Percentiles rank a stretch among this genome's conserved stretches.
These are phyloP conservation scores for Eucalyptus polybractea DNA, from an alignment of 345 rosid species.

Conservation along the genomic window DNA sequence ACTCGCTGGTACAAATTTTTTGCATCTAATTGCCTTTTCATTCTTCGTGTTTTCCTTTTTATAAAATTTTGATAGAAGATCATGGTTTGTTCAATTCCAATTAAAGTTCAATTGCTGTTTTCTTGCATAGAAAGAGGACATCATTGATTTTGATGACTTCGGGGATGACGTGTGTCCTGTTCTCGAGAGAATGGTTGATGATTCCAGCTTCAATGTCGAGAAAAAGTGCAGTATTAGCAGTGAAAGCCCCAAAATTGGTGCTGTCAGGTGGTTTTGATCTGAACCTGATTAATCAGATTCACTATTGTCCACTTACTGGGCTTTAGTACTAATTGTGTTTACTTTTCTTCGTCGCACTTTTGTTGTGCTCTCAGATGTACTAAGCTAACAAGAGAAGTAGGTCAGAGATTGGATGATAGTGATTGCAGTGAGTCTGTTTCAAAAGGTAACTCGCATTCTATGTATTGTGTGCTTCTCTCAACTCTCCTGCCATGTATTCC, in stretches of 20 bases:
- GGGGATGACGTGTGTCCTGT: constrained; percentile 28
- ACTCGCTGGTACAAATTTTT: not conserved
- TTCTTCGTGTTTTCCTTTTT: not conserved
- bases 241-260: not conserved
- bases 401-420: constrained; percentile 9
- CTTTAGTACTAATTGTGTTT: not conserved
- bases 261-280: not conserved
- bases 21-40: not conserved
- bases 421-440: constrained; percentile 7
- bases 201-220: constrained; percentile 1
- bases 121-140: constrained; percentile 10
- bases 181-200: constrained; percentile 1
- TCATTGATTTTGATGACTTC: constrained; percentile 27
- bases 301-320: not conserved
- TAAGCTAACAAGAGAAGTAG: constrained; percentile 3
- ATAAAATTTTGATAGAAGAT: not conserved
- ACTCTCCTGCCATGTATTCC: not conserved
- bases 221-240: not conserved
- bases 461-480: not conserved
- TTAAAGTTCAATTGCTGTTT: not conserved
- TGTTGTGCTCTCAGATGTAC: constrained; percentile 4
- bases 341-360: not conserved
- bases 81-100: not conserved
- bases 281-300: not conserved
- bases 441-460: not conserved